phyloP scores from a whole-genome alignment of 345 rosid species.

The Eucalyptus cloeziana region DNA sequence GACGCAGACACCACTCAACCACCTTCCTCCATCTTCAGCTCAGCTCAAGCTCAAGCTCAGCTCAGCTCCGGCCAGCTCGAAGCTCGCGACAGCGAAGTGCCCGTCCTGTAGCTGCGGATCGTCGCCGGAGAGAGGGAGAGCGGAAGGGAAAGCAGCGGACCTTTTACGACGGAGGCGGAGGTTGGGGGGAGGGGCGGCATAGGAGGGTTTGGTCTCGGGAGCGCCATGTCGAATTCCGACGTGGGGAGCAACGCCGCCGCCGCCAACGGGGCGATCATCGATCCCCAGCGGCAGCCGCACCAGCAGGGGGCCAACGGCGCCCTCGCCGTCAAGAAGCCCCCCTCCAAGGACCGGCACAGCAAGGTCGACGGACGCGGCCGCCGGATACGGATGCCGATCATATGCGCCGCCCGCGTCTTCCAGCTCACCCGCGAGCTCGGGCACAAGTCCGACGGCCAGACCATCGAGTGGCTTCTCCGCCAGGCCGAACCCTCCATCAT shows the following conservation, averaged over 20 bases:
- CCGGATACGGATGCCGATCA: conserved; percentile 97
- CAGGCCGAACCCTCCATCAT: conserved; percentile 98
- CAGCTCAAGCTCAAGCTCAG: not conserved
- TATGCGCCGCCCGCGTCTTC: conserved; percentile 99
- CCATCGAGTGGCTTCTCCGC: conserved; percentile 98
- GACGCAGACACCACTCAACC: not conserved
- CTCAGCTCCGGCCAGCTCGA: not conserved
- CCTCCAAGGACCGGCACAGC: conserved; percentile 94
- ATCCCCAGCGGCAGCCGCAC: conserved; percentile 34
- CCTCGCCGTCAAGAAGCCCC: conserved; percentile 67
- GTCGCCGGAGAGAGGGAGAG: not conserved
- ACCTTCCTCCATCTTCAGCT: not conserved
- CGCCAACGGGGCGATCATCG: conserved; percentile 34
- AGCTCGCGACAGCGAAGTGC: not conserved
- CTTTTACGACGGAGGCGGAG: not conserved
- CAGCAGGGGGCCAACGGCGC: conserved; percentile 28
- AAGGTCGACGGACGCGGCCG: conserved; percentile 97
- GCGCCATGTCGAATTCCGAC: conserved; percentile 49
- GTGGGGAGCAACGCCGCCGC: conserved; percentile 6
- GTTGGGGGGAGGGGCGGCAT: not conserved
- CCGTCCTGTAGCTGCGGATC: not conserved
- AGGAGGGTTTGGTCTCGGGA: not conserved
- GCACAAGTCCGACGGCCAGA: conserved; percentile 97
- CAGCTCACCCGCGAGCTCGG: conserved; percentile 96
- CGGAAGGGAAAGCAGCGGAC: not conserved